Evolutionary conservation across 148 eudicot genomes (phyloP), one percentile per base, ranked within the genome.

Genomic region (Polygonum maritimum): DNA sequence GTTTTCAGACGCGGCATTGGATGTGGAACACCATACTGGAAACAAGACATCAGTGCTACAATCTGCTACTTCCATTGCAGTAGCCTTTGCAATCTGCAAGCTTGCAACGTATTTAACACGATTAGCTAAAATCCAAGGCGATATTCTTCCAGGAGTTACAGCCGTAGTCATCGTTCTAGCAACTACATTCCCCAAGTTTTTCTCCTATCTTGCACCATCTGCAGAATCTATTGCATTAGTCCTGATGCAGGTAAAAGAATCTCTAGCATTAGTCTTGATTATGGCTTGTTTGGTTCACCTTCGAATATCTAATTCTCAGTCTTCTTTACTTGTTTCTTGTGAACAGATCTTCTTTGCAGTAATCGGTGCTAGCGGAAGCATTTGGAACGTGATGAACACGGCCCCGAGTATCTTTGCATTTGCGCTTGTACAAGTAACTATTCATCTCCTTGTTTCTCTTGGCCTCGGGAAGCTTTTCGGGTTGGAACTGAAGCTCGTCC

Each of bases 301-400:
- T 51, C 3, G n/a, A 49, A 4, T 16, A 49, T 13, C 63, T 55
- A 26, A 26, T 26, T 26, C 31, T 26, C 1, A 26, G 31, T 26
- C 39, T 31, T 62, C 15, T 15, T 62, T 10, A 12, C 0, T 33
- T 15, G 40, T 33, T 65, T 33, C 41, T 35, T 72, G 49, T 18
- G 48, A 7, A 82, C 84, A 94, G 97, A 89, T 92, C 22, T 94
- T 94, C 77, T 94, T 94, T 41, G 88, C 93, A 22, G 98, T 94
- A 71, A 86, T 94, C 71, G 97, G 97, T 67, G 97, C 97, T 15
- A 89, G 92, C 63, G 97, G 98, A 39, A 92, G 90, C 83, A 73
- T 92, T 14, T 71, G 91, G 91, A 88, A 86, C 72, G 93, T 92
- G 26, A 84, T 92, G 67, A 78, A 77, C 74, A 92, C 91, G 44